A percentile compares a stretch with the other conserved stretches of the same genome.
These are phyloP conservation scores for Cercospora sojina DNA, from an alignment of 2,329 filamentous ascomycete species.

Conservation along the genomic window DNA sequence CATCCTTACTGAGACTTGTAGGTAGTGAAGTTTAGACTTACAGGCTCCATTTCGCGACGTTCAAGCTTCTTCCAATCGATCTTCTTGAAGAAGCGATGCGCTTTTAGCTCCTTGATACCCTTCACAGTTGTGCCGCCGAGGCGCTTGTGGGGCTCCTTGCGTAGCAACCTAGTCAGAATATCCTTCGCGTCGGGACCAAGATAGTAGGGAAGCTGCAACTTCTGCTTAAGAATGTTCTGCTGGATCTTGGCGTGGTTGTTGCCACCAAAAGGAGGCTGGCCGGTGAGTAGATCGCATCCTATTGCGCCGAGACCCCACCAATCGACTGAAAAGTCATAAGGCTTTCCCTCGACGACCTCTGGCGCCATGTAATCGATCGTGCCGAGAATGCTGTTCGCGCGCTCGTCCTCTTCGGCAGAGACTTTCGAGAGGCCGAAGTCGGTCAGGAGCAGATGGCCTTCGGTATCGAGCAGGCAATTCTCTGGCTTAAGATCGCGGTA, in stretches of 20 bases:
- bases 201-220: slow-evolving; percentile 85
- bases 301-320: slow-evolving; percentile 98
- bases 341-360: slow-evolving; percentile 82
- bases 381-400: slow-evolving; percentile 86
- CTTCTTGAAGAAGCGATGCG: slow-evolving; percentile 93
- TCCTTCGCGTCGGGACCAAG: slow-evolving; percentile 91
- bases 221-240: slow-evolving; percentile 92
- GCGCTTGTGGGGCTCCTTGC: slow-evolving; percentile 88
- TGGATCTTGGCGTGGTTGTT: slow-evolving; percentile 93
- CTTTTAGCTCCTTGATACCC: slow-evolving; percentile 81
- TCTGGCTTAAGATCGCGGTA: slow-evolving; percentile 98
- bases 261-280: slow-evolving; percentile 84
- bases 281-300: slow-evolving; percentile 88
- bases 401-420: slow-evolving; percentile 63
- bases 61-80: slow-evolving; percentile 92
- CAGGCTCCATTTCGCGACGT: slow-evolving; percentile 73
- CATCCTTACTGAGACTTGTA: neutral
- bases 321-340: slow-evolving; percentile 92
- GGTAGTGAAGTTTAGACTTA: slow-evolving; percentile 10
- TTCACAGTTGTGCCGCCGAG: slow-evolving; percentile 86
- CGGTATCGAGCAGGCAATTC: slow-evolving; percentile 88
- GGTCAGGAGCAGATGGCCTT: slow-evolving; percentile 89
- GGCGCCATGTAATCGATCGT: slow-evolving; percentile 99
- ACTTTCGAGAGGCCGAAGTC: slow-evolving; percentile 98
- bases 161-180: slow-evolving; percentile 80